Base-by-base conservation (phyloP, 1,284 basidiomycete species). In the Microbotryum intermedium region DNA sequence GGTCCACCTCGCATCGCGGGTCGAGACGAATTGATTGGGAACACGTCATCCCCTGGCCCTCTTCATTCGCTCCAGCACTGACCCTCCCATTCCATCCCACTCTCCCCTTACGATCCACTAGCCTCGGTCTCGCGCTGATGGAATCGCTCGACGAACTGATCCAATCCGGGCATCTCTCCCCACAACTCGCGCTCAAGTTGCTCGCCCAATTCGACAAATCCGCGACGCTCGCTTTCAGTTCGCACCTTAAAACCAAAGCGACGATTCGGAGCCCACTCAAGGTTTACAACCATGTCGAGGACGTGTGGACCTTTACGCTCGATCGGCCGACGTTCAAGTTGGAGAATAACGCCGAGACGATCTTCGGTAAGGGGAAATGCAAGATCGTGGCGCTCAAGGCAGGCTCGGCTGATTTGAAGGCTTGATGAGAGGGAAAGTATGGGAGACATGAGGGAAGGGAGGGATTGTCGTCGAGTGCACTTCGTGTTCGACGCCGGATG, bases 91-190 rank as follows among this genome's bases (percentile, higher is more conserved):
- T 39, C 5, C 11, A 39, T 39, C 34, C 10, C 26, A 28, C 60
- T n/a, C n/a, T n/a, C n/a, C n/a, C n/a, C n/a, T n/a, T n/a, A n/a
- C n/a, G n/a, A n/a, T n/a, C n/a, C n/a, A n/a, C n/a, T n/a, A 97
- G 94, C 69, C 90, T 97, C 76, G 94, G 94, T 47, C 90, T 93
- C 81, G 91, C 94, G 50, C 82, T 98, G 58, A 97, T 94, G n/a
- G 94, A 98, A 79, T 92, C 94, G 66, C 84, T 98, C 70, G 94
- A 98, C 77, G 94, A 98, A 78, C 83, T 98, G 64, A 98, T 98
- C 72, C 95, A 93, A 55, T 90, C 87, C 69, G 94, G 94, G 2
- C 87, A 90, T 60, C 97, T 98, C 70, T 95, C 93, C 23, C 94
- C 95, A 2, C 93, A 98, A 76, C 77, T 98, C 64, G 94, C 94